Conservation (phyloP, 164 flowering plant genomes). For the Liriodendron chinense region DNA sequence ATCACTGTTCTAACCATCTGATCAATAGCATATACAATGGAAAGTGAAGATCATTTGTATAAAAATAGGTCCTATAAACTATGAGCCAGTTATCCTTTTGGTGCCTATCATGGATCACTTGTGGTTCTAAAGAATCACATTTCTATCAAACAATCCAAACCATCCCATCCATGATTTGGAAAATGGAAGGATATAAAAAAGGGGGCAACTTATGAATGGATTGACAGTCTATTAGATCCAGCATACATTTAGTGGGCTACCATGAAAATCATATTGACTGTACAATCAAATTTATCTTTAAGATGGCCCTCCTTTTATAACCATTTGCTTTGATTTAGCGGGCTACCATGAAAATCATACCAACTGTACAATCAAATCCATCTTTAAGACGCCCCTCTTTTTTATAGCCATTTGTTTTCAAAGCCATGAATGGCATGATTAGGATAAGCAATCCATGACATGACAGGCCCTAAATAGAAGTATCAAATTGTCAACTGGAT, state of each 20-base stretch:
- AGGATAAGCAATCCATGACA: not conserved
- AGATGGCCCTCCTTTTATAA: not conserved
- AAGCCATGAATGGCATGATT: not conserved
- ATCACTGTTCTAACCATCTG: not conserved
- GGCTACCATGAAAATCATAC: not conserved
- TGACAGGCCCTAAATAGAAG: not conserved
- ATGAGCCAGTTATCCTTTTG: not conserved
- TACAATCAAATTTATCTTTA: not conserved
- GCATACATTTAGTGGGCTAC: not conserved
- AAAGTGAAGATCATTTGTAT: not conserved
- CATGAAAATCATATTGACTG: not conserved
- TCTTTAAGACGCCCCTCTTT: not conserved
- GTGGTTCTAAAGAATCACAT: not conserved
- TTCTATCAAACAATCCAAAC: not conserved
- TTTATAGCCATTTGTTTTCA: not conserved
- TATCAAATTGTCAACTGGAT: not conserved
- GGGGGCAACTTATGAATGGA: not conserved
- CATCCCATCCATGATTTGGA: not conserved
- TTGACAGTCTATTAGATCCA: not conserved
- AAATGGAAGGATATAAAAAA: not conserved
- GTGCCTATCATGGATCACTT: not conserved
- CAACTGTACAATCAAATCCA: not conserved
- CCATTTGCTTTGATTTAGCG: not conserved
- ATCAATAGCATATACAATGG: not conserved
- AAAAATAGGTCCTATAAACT: not conserved